phyloP scores from a whole-genome alignment of 2,329 filamentous ascomycete genomes.

The Gnomoniopsis sp. region DNA sequence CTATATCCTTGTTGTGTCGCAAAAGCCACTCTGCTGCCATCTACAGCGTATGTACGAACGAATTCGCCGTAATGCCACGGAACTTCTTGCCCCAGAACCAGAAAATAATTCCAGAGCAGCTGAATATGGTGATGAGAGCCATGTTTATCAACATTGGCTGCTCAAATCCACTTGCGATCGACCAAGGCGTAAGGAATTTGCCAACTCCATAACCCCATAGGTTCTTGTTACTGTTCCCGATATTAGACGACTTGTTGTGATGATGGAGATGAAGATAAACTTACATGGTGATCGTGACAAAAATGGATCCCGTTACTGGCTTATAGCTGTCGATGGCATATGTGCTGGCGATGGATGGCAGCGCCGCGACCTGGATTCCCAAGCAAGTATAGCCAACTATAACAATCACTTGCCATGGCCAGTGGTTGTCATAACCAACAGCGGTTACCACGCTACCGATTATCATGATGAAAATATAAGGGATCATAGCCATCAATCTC shows the following conservation, averaged over 20 bases:
- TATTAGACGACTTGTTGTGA: not conserved
- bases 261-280: not conserved
- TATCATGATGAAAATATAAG: constrained; percentile 42
- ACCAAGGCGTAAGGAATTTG: constrained; percentile 27
- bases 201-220: constrained; percentile 28
- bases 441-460: constrained; percentile 43
- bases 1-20: not conserved
- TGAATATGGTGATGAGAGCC: constrained; percentile 24
- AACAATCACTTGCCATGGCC: constrained; percentile 46
- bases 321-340: constrained; percentile 65
- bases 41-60: constrained; percentile 22
- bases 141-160: constrained; percentile 26
- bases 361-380: constrained; percentile 36
- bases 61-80: constrained; percentile 30
- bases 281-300: constrained; percentile 24
- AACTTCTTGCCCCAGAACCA: constrained; percentile 30
- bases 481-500: constrained; percentile 41
- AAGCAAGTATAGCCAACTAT: constrained; percentile 41
- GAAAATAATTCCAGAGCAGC: constrained; percentile 22
- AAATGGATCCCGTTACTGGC: constrained; percentile 50
- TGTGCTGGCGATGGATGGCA: constrained; percentile 55
- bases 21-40: not conserved
- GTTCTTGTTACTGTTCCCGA: constrained; percentile 23
- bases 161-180: constrained; percentile 23
- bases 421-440: constrained; percentile 43